Base-by-base conservation (phyloP, 2,329 filamentous ascomycete genomes). In the Aspergillus sclerotialis region DNA sequence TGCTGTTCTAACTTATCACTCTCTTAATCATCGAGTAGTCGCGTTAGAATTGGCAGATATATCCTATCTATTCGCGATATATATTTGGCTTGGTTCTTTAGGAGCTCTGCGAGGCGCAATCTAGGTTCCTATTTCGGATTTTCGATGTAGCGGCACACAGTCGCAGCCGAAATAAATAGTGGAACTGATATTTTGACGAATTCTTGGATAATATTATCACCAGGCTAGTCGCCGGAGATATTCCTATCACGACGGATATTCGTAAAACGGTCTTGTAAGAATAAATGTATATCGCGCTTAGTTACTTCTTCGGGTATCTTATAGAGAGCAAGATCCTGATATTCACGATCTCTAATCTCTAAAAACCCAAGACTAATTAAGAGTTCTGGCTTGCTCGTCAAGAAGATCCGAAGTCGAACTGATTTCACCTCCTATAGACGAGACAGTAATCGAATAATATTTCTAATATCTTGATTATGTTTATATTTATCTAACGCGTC, bases 401-500 rank as follows among this genome's bases (percentile, higher is more conserved):
- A 4, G n/a, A 55, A 45, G 12, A 50, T 13, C 8, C 43, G 43
- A 2, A 53, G 12, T 10, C 28, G 26, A 3, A 50, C 14, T 4
- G 36, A 37, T 7, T 29, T 30, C 17, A 21, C 11, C 11, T 35
- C 26, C n/a, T 37, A 37, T 0, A 36, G n/a, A 2, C 40, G 33
- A 3, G 43, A 33, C 18, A 52, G 29, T 25, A 54, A 39, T 23
- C 39, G 30, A 18, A 56, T 29, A 30, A 56, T 47, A n/a, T 29
- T 24, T 13, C 33, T 11, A 2, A 52, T 38, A 15, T 50, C 38
- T 19, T 39, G 11, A 21, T 38, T 33, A 9, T 30, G 15, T n/a
- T 48, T 39, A 28, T 41, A 50, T 35, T 56, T 46, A 42, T 60
- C 49, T n/a, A 53, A 19, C 1, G 45, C 42, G 40, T 52, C 49